Conservation (phyloP, 2,329 filamentous ascomycete genomes). For the Ophiostoma populinum region DNA sequence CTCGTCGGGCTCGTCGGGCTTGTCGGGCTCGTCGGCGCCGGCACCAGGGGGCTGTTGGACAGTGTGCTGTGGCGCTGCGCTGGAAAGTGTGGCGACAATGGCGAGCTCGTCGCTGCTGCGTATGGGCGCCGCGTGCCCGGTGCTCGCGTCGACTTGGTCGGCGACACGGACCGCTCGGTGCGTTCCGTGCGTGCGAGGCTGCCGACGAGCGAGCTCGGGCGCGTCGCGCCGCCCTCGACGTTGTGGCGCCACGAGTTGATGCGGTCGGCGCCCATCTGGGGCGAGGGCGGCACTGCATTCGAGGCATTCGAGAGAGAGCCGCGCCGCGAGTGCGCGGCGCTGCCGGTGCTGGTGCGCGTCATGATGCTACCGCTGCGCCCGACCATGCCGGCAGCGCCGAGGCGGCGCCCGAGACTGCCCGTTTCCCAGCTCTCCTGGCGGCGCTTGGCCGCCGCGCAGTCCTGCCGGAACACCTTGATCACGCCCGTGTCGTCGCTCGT, state of each 20-base stretch:
- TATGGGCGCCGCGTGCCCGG: slow-evolving; percentile 27
- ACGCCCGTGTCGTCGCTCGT: slow-evolving; percentile 76
- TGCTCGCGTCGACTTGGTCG: slow-evolving; percentile 25
- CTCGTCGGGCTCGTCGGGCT: not conserved
- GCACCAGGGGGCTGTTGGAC: slow-evolving; percentile 19
- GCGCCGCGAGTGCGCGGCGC: slow-evolving; percentile 30
- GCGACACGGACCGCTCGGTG: slow-evolving; percentile 40
- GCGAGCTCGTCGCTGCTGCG: slow-evolving; percentile 11
- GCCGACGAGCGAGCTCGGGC: slow-evolving; percentile 19
- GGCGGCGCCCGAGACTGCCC: slow-evolving; percentile 52
- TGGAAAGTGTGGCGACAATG: slow-evolving; percentile 8
- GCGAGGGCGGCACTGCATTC: not conserved
- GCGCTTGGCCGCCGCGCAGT: slow-evolving; percentile 73
- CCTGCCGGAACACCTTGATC: slow-evolving; percentile 91
- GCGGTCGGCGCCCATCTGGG: slow-evolving; percentile 37
- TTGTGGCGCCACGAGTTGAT: slow-evolving; percentile 79
- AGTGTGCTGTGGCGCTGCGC: not conserved
- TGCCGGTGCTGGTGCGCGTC: slow-evolving; percentile 33
- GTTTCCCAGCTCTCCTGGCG: slow-evolving; percentile 63
- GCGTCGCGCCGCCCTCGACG: slow-evolving; percentile 24
- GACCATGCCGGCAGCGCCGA: slow-evolving; percentile 40
- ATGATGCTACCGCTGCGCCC: slow-evolving; percentile 38
- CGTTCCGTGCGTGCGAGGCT: slow-evolving; percentile 18
- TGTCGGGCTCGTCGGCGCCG: not conserved
- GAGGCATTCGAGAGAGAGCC: slow-evolving; percentile 28